A percentile compares a stretch with the other conserved stretches of the same genome.
These are phyloP conservation scores for Taphrina sp. DNA, from an alignment of 1,139 yeast species.

Conservation along the genomic window DNA sequence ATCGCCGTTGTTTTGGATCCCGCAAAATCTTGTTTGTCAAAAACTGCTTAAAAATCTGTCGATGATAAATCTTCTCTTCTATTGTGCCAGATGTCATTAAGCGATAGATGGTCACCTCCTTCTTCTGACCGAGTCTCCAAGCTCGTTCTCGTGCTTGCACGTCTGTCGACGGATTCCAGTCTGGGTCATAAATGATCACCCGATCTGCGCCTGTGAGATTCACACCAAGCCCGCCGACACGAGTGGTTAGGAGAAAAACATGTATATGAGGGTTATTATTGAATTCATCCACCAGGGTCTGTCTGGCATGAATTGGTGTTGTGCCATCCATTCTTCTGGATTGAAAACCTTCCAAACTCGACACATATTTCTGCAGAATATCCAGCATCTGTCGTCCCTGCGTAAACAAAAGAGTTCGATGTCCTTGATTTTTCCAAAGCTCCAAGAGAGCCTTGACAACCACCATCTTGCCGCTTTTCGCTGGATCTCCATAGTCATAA, in stretches of 20 bases:
- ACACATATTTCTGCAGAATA: slow-evolving; percentile 65
- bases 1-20: slow-evolving; percentile 91
- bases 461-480: slow-evolving; percentile 84
- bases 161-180: slow-evolving; percentile 98
- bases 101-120: slow-evolving; percentile 88
- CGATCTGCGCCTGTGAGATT: slow-evolving; percentile 94
- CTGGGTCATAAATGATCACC: slow-evolving; percentile 92
- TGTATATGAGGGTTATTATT: slow-evolving; percentile 59
- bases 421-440: slow-evolving; percentile 74
- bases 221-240: slow-evolving; percentile 94
- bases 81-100: slow-evolving; percentile 93
- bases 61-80: slow-evolving; percentile 92
- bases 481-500: slow-evolving; percentile 62
- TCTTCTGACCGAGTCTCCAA: slow-evolving; percentile 93
- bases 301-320: slow-evolving; percentile 75
- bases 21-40: slow-evolving; percentile 88
- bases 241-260: slow-evolving; percentile 79
- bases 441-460: slow-evolving; percentile 73
- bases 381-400: slow-evolving; percentile 95
- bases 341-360: slow-evolving; percentile 49
- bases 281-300: slow-evolving; percentile 73
- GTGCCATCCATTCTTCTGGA: slow-evolving; percentile 93
- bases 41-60: slow-evolving; percentile 94
- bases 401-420: slow-evolving; percentile 76
- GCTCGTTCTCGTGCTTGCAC: slow-evolving; percentile 96